Conservation (phyloP, 148 eudicot genomes). For the Suaeda aralocaspica region DNA sequence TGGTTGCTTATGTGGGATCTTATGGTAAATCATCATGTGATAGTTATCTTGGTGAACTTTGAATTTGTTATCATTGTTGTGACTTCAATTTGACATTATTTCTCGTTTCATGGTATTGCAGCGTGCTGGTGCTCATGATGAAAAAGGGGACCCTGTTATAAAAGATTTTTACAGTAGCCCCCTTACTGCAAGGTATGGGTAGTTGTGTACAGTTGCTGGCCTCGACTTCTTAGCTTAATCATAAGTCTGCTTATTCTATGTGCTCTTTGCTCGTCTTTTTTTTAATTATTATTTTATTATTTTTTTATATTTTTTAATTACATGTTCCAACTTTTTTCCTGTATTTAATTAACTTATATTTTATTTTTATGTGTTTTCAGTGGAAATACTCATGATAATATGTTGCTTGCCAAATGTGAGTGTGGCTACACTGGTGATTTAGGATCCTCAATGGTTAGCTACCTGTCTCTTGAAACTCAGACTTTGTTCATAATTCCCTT, state of each 20-base stretch:
- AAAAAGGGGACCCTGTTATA: conserved; percentile 77
- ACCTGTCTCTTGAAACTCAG: not conserved
- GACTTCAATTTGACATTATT: not conserved
- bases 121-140: conserved; percentile 98
- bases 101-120: conserved; percentile 25
- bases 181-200: conserved; percentile 77
- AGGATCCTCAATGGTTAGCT: conserved; percentile 90
- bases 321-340: not conserved
- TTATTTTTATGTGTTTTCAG: conserved; percentile 47
- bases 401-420: conserved; percentile 84
- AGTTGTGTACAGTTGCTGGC: not conserved
- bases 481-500: not conserved
- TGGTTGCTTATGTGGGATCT: not conserved
- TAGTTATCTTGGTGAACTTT: not conserved
- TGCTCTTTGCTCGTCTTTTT: not conserved
- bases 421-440: conserved; percentile 91
- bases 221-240: not conserved
- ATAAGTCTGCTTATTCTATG: conserved; percentile 3
- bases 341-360: not conserved
- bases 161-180: conserved; percentile 82
- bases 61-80: not conserved
- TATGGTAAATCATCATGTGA: not conserved
- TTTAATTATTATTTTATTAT: no score
- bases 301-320: no score
- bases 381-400: conserved; percentile 83